Base-by-base conservation (phyloP, 768 basidiomycete genomes). In the Termitomyces sp. region DNA sequence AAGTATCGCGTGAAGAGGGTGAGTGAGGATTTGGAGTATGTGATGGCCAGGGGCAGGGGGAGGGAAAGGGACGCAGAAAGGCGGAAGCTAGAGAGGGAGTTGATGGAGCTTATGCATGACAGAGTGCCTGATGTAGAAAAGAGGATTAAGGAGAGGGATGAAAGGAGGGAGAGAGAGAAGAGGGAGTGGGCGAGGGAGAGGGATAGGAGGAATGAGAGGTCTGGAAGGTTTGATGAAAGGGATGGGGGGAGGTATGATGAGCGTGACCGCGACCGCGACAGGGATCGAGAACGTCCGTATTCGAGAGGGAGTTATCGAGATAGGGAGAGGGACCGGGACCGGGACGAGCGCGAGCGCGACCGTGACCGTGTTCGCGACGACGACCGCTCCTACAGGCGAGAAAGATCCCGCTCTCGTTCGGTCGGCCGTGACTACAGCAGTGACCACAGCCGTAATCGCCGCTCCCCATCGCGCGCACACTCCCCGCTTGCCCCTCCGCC, bases 11-110 rank as follows among this genome's bases (percentile, higher is more conserved):
- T 97, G 47, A 84, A 85, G 66, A 78, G 94, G 22, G 81, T 99
- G 4, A 87, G 92, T 66, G 93, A 97, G 51, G 96, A 98, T 69
- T 75, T 99, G 32, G 94, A 97, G 43, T 91, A 94, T 62, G 85
- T 87, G 54, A 83, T 85, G 2, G 22, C 30, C 44, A 18, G 54
- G 92, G 0, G 84, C 92, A 1, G 86, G 58, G 82, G 85, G 3
- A 68, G 75, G 10, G 79, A 82, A 18, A 90, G 89, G 72, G 94
- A 97, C 56, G 89, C 94, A 62, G 94, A 98, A 67, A 78, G 87
- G 55, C 75, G 96, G 22, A 81, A 85, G 63, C 77, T 97, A 30
- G 97, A 99, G 72, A 80, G 96, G 44, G 94, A 98, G 64, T 75
- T 98, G 20, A 70, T 96, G 56, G 77, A 79, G 47, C 75, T 99